phyloP scores from a whole-genome alignment of 1,284 basidiomycete genomes.

The Inonotus obliquus region DNA sequence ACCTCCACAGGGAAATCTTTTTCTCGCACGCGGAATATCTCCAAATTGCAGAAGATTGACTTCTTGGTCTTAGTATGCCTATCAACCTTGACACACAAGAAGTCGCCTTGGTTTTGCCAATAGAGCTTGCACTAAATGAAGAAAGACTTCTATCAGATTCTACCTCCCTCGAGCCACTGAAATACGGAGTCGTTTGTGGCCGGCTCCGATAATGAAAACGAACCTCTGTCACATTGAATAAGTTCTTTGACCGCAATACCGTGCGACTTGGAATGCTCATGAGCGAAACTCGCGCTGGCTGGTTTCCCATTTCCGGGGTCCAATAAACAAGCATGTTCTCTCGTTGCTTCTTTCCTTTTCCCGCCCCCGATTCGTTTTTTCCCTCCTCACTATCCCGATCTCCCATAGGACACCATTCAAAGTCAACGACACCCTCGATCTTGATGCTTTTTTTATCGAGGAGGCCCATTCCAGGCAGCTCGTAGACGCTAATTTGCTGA shows the following conservation, averaged over 20 bases:
- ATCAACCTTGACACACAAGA: conserved; percentile 98
- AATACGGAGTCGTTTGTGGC: not conserved
- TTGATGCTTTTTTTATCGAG: conserved; percentile 98
- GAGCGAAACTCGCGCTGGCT: conserved; percentile 94
- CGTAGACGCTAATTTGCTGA: conserved; percentile 94
- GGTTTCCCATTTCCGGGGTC: conserved; percentile 96
- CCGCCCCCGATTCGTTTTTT: conserved; percentile 33
- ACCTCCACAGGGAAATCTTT: conserved; percentile 99
- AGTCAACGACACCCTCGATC: conserved; percentile 97
- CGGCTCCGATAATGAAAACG: conserved; percentile 27
- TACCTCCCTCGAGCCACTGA: not conserved
- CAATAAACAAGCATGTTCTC: conserved; percentile 98
- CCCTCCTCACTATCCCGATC: conserved; percentile 80
- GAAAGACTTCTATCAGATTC: not conserved
- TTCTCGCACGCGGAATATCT: conserved; percentile 96
- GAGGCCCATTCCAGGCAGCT: conserved; percentile 91
- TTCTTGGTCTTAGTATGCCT: conserved; percentile 99
- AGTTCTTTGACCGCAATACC: conserved; percentile 90
- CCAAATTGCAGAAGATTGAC: conserved; percentile 97
- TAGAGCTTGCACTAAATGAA: conserved; percentile 84
- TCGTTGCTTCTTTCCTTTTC: conserved; percentile 57
- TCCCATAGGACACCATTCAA: conserved; percentile 96
- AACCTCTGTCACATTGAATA: conserved; percentile 98
- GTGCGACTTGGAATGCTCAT: conserved; percentile 85
- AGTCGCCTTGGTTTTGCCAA: conserved; percentile 99